Evolutionary conservation across 2,329 filamentous ascomycete genomes (phyloP).

Genomic region (Aspergillus ibericus): DNA sequence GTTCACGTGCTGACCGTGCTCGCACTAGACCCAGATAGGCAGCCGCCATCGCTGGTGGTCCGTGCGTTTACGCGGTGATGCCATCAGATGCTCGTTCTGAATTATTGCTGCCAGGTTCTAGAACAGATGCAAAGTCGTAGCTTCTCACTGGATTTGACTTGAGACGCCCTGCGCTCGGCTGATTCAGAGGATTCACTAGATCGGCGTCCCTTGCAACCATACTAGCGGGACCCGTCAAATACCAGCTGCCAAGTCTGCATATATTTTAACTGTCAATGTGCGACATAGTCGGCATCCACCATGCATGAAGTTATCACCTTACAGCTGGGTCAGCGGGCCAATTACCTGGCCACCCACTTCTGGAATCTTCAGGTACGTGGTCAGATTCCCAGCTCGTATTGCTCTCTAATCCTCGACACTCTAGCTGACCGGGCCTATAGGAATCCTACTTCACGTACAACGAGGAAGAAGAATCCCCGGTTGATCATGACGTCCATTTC

Average conservation of each 20-base stretch:
- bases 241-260: slow-evolving; percentile 4
- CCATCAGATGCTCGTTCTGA: neutral
- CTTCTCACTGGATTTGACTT: neutral
- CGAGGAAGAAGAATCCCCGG: slow-evolving; percentile 61
- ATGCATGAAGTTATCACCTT: slow-evolving; percentile 97
- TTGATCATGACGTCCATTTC: slow-evolving; percentile 88
- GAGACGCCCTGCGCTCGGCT: neutral
- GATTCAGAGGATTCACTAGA: too few relatives aligned
- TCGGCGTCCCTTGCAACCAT: neutral
- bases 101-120: neutral
- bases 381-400: neutral
- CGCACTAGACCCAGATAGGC: slow-evolving; percentile 8
- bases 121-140: neutral
- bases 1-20: slow-evolving; percentile 23
- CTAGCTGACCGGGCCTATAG: slow-evolving; percentile 46
- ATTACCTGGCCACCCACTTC: slow-evolving; percentile 93
- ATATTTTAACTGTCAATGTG: slow-evolving; percentile 3
- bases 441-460: slow-evolving; percentile 97
- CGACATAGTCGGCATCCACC: neutral
- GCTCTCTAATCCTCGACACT: neutral
- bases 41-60: neutral
- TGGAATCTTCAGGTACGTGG: slow-evolving; percentile 84
- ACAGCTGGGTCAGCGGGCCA: slow-evolving; percentile 88
- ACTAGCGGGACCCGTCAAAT: neutral
- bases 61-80: slow-evolving; percentile 11